Base-by-base conservation (phyloP, 1,284 basidiomycete species). In the Naganishia sp. region DNA sequence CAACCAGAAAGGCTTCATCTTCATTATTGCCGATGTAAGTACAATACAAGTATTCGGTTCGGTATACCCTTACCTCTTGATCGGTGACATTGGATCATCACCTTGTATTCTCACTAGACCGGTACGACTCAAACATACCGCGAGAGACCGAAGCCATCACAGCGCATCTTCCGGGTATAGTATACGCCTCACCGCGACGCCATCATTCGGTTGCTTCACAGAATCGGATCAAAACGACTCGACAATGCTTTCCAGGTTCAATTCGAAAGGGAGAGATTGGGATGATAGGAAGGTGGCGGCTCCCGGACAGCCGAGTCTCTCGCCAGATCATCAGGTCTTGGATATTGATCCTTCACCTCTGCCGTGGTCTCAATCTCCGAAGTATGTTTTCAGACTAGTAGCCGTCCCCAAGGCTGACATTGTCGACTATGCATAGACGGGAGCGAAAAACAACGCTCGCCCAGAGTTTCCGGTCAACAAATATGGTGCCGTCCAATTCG, bases 391-490 rank as follows among this genome's bases (percentile, higher is more conserved):
- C 15, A 7, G 16, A 21, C 44, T 46, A 46, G 42, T 10, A 44
- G 18, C 42, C 18, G 42, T 21, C 21, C 21, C 21, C 21, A 21
- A 21, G 21, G 21, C 21, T 21, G 21, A 21, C 21, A 21, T 21
- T 21, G 21, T 21, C 21, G 21, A 21, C 21, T 31, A 1, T 11
- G 11, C 18, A 7, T 28, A 50, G 60, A 70, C 63, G 44, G 39
- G 66, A 46, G 61, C 64, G 57, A 33, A 66, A 31, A 70, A 68
- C 61, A 48, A 65, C 44, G 53, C 61, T 63, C 23, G 69, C 50
- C 44, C 48, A 46, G 55, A 69, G 50, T 18, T 45, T 33, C 44
- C 63, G 57, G 16, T 44, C 44, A 15, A 53, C 42, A 7, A 64
- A 66, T 25, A 46, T 59, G 16, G 36, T 39, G 25, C 10, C 64